These are phyloP conservation scores for Lantana camara DNA, from an alignment of 257 asterid species.

Conservation along the genomic window DNA sequence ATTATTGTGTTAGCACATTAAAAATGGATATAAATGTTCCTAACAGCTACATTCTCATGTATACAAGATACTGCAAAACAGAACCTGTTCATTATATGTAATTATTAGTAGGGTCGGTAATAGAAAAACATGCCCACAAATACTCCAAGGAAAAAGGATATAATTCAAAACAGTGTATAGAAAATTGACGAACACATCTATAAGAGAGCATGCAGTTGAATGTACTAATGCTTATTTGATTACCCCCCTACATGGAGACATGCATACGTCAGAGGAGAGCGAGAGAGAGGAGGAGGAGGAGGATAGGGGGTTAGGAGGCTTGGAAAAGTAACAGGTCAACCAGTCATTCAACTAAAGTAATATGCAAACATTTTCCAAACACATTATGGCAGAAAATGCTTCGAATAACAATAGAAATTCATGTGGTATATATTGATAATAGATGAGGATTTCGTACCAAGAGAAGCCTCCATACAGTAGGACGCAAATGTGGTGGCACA, in stretches of 20 bases:
- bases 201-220: not conserved
- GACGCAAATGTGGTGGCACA: conserved; percentile 88
- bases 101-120: not conserved
- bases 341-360: too few species aligned
- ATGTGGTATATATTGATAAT: not conserved
- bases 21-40: conserved; percentile 7
- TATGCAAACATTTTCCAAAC: too few species aligned
- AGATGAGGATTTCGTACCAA: conserved; percentile 56
- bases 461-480: conserved; percentile 93
- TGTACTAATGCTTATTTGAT: not conserved
- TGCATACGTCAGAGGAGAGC: not conserved
- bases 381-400: too few species aligned
- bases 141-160: not conserved
- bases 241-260: not conserved
- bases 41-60: not conserved
- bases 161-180: too few species aligned
- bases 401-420: too few species aligned
- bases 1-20: not conserved
- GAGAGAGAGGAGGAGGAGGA: too few species aligned
- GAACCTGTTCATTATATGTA: not conserved
- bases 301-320: too few species aligned
- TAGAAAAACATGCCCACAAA: not conserved
- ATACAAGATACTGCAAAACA: not conserved
- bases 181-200: not conserved
- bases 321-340: conserved; percentile 2